These are phyloP conservation scores for Chlorella sp. DNA, from an alignment of 139 green algal species.

Conservation along the genomic window DNA sequence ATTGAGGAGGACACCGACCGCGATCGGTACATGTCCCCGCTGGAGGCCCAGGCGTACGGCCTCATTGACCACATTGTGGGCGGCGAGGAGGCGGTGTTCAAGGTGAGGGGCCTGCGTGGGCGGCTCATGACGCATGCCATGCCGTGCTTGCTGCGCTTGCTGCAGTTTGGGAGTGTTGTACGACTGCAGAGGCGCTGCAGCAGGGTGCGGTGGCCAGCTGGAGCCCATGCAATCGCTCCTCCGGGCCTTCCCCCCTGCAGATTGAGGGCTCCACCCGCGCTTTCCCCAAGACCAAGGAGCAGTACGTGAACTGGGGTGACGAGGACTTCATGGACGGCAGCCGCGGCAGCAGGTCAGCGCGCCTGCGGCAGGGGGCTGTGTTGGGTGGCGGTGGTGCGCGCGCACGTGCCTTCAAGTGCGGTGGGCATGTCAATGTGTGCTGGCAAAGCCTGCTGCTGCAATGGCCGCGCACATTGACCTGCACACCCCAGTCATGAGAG, in stretches of 20 bases:
- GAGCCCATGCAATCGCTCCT: too few species aligned
- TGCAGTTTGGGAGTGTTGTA: too few species aligned
- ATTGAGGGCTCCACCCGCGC: constrained; percentile 65
- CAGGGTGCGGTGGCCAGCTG: too few species aligned
- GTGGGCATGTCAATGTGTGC: too few species aligned
- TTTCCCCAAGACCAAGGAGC: constrained; percentile 79
- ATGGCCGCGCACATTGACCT: too few species aligned
- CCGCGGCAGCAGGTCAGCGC: constrained; percentile 25
- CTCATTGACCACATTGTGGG: constrained; percentile 98
- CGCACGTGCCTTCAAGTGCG: too few species aligned
- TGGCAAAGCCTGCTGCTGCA: too few species aligned
- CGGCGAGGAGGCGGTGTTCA: constrained; percentile 81
- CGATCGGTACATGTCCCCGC: constrained; percentile 97
- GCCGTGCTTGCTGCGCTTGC: too few species aligned
- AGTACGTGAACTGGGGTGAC: constrained; percentile 71
- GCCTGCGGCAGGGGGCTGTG: neutral
- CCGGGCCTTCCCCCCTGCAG: constrained; percentile 56
- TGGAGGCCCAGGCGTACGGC: constrained; percentile 97
- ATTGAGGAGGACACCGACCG: constrained; percentile 98
- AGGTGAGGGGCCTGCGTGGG: neutral
- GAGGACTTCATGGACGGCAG: constrained; percentile 54
- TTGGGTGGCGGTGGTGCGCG: too few species aligned
- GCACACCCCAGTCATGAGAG: too few species aligned
- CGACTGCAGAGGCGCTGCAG: too few species aligned
- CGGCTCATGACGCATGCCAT: too few species aligned